Conservation (phyloP, 345 rosid genomes). For the Populus nigra region DNA sequence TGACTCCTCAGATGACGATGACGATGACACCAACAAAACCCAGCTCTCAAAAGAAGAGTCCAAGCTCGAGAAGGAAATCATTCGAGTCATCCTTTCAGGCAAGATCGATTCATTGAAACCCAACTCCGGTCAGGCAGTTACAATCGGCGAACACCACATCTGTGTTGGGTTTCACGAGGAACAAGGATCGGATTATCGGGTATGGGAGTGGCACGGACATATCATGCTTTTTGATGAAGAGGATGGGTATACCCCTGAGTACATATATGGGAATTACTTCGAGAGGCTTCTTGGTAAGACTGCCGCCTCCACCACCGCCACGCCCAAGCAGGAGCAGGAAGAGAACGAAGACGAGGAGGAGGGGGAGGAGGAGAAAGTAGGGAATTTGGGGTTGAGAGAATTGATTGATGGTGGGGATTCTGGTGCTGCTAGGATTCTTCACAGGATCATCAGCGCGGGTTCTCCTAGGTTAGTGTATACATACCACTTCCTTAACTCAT, state of each 20-base stretch:
- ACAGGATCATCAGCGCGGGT: constrained; percentile 60
- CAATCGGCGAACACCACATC: constrained; percentile 82
- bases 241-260: constrained; percentile 80
- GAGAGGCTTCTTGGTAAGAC: constrained; percentile 67
- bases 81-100: constrained; percentile 68
- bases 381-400: constrained; percentile 75
- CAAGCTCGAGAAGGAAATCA: constrained; percentile 75
- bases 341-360: constrained; percentile 32
- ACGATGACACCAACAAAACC: constrained; percentile 16
- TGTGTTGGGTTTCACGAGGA: constrained; percentile 89
- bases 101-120: constrained; percentile 71
- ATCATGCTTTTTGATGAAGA: constrained; percentile 90
- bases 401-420: constrained; percentile 68
- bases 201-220: constrained; percentile 99
- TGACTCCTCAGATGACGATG: constrained; percentile 34
- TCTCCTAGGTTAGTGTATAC: constrained; percentile 49
- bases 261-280: constrained; percentile 93
- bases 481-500: neutral
- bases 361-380: constrained; percentile 39
- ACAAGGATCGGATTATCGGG: constrained; percentile 77
- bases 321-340: constrained; percentile 30
- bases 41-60: constrained; percentile 76
- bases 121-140: constrained; percentile 90
- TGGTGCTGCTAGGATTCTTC: constrained; percentile 69
- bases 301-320: neutral